phyloP scores from a whole-genome alignment of 2,329 filamentous ascomycete genomes.

The Fusarium kyushuense region DNA sequence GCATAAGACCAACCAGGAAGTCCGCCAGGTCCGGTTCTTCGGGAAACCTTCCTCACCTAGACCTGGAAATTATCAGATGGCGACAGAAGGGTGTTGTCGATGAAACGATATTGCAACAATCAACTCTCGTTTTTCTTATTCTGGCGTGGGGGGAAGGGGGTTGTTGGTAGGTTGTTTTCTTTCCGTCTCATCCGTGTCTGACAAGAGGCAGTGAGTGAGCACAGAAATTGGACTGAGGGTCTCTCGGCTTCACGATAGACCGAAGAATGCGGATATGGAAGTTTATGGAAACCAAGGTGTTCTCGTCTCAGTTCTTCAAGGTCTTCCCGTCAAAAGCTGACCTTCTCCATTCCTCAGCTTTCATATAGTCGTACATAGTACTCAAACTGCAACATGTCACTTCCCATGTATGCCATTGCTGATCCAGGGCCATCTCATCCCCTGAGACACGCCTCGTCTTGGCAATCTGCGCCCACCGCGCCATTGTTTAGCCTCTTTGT shows the following conservation, averaged over 20 bases:
- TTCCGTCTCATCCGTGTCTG: slow-evolving; percentile 15
- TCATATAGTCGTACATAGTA: not conserved
- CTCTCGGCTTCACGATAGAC: slow-evolving; percentile 3
- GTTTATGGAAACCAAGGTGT: slow-evolving; percentile 8
- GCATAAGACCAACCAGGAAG: slow-evolving; percentile 31
- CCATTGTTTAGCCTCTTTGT: slow-evolving; percentile 36
- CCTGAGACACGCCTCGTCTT: slow-evolving; percentile 47
- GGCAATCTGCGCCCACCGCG: slow-evolving; percentile 35
- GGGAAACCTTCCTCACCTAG: slow-evolving; percentile 21
- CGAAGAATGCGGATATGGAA: slow-evolving; percentile 36
- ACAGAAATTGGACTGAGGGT: not conserved
- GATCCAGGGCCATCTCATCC: slow-evolving; percentile 42
- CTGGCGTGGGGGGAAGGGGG: slow-evolving; percentile 14
- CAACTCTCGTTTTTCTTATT: slow-evolving; percentile 10
- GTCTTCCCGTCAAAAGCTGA: slow-evolving; percentile 14
- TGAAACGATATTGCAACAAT: slow-evolving; percentile 33
- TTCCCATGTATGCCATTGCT: slow-evolving; percentile 7
- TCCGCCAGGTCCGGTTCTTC: slow-evolving; percentile 33
- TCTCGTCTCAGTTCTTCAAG: slow-evolving; percentile 19
- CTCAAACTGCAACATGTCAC: slow-evolving; percentile 12
- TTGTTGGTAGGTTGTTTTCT: not conserved
- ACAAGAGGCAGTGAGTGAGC: not conserved
- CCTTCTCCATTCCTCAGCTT: slow-evolving; percentile 45
- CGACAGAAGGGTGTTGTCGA: slow-evolving; percentile 16
- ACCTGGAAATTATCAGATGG: slow-evolving; percentile 2